These are phyloP conservation scores for Phanerodontia chrysosporium DNA, from an alignment of 768 basidiomycete genomes.

Conservation along the genomic window DNA sequence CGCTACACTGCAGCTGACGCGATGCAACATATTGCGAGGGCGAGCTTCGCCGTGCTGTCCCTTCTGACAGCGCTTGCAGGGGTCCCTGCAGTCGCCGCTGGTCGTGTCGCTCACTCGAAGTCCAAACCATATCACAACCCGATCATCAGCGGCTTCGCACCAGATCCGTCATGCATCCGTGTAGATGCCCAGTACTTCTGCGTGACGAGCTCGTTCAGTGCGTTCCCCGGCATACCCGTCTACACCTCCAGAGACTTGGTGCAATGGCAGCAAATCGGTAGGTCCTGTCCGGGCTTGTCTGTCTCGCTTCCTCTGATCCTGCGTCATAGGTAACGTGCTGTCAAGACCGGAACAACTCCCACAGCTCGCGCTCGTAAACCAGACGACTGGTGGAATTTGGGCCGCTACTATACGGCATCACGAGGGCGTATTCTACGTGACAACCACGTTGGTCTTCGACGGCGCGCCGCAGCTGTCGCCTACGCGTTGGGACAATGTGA, in stretches of 20 bases:
- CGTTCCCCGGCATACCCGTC: conserved; percentile 17
- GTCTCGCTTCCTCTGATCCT: not conserved
- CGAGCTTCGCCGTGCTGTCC: not conserved
- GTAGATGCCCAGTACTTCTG: conserved; percentile 16
- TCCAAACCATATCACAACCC: conserved; percentile 3
- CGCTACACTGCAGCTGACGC: not conserved
- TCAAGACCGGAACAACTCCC: conserved; percentile 14
- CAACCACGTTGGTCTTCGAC: conserved; percentile 16
- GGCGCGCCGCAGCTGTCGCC: conserved; percentile 7
- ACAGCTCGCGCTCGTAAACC: conserved; percentile 4
- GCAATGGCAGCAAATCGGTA: conserved; percentile 18
- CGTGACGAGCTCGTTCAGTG: conserved; percentile 17
- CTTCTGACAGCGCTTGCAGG: not conserved
- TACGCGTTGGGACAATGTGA: conserved; percentile 18
- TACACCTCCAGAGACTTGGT: conserved; percentile 14
- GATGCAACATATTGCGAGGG: not conserved
- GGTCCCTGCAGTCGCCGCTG: not conserved
- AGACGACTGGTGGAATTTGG: conserved; percentile 18
- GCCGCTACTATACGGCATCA: conserved; percentile 16
- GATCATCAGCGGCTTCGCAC: conserved; percentile 3
- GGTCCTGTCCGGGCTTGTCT: not conserved
- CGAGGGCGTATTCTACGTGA: conserved; percentile 16
- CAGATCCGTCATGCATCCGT: conserved; percentile 14
- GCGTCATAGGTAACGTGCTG: conserved; percentile 16
- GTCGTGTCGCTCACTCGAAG: not conserved